phyloP scores from a whole-genome alignment of 805 yeast genomes.

The Kazachstania martiniae region DNA sequence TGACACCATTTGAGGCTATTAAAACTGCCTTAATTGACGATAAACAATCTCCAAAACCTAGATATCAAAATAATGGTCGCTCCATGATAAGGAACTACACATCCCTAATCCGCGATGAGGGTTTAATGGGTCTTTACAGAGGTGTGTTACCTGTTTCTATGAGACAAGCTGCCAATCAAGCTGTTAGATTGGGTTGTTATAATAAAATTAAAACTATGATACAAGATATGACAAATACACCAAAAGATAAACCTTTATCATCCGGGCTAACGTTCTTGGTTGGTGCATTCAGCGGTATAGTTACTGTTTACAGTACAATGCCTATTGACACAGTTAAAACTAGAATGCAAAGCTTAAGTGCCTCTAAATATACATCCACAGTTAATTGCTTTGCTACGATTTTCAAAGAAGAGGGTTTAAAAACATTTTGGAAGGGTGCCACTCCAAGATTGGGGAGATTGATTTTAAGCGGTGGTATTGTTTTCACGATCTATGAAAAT shows the following conservation, averaged over 20 bases:
- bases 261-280: conserved; percentile 74
- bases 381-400: conserved; percentile 71
- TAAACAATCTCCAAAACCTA: conserved; percentile 64
- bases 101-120: conserved; percentile 61
- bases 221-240: conserved; percentile 57
- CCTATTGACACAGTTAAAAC: conserved; percentile 94
- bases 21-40: conserved; percentile 95
- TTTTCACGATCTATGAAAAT: conserved; percentile 91
- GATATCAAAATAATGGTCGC: conserved; percentile 48
- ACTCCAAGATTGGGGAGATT: conserved; percentile 92
- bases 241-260: conserved; percentile 63
- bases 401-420: conserved; percentile 77
- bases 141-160: conserved; percentile 88
- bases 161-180: conserved; percentile 93
- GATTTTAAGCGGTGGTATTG: conserved; percentile 91
- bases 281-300: conserved; percentile 83
- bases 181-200: conserved; percentile 88
- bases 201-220: conserved; percentile 73
- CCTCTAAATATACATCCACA: conserved; percentile 64
- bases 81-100: conserved; percentile 42
- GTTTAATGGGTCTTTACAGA: conserved; percentile 73
- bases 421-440: conserved; percentile 96
- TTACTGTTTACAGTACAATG: conserved; percentile 89
- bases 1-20: conserved; percentile 94
- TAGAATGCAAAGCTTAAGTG: conserved; percentile 89